These are phyloP conservation scores for Sclerotinia borealis DNA, from an alignment of 2,329 filamentous ascomycete genomes.

Conservation along the genomic window DNA sequence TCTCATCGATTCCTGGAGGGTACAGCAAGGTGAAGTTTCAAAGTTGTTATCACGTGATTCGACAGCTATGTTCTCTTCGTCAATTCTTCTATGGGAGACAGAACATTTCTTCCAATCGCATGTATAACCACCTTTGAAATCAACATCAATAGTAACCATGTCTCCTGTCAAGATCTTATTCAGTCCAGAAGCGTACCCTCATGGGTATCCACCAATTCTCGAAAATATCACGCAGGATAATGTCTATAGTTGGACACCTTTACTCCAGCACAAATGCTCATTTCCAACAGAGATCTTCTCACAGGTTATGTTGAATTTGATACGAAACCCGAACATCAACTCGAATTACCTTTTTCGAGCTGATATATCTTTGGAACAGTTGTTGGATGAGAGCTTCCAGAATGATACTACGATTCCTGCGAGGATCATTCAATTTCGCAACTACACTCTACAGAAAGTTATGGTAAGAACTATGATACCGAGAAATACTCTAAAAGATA, in stretches of 20 bases:
- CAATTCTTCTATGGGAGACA: background rate
- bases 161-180: conserved; percentile 7
- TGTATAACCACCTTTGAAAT: background rate
- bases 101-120: background rate
- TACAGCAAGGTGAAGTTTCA: background rate
- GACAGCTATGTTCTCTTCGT: background rate
- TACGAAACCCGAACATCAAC: conserved; percentile 75
- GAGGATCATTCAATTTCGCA: conserved; percentile 41
- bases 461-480: conserved; percentile 76
- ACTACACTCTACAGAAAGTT: conserved; percentile 49
- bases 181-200: conserved; percentile 13
- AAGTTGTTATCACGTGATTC: background rate
- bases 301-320: conserved; percentile 65
- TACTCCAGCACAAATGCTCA: conserved; percentile 50
- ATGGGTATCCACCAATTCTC: conserved; percentile 35
- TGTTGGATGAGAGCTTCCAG: conserved; percentile 31
- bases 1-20: background rate
- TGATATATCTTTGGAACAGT: conserved; percentile 59
- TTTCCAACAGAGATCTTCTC: conserved; percentile 60
- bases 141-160: conserved; percentile 11
- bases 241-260: conserved; percentile 43
- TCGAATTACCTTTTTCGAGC: conserved; percentile 73
- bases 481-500: conserved; percentile 71
- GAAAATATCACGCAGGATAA: conserved; percentile 33
- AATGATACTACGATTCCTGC: conserved; percentile 31